These are phyloP conservation scores for Camellia lanceoleosa DNA, from an alignment of 148 eudicot species.

Conservation along the genomic window DNA sequence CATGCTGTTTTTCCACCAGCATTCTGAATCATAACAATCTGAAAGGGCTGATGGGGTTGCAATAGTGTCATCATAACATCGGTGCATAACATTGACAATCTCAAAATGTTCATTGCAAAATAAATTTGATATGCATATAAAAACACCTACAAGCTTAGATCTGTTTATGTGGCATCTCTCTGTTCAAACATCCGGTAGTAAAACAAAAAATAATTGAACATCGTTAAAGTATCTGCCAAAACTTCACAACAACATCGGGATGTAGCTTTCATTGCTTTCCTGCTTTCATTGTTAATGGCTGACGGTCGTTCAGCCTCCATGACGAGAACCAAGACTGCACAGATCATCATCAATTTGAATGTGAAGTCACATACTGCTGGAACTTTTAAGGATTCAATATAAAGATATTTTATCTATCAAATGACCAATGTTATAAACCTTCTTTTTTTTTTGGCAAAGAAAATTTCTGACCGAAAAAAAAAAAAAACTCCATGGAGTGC, in stretches of 20 bases:
- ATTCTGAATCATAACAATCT: no score
- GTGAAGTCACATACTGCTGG: neutral
- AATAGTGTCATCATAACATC: no score
- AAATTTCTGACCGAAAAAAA: no score
- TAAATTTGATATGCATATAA: neutral
- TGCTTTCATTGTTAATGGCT: neutral
- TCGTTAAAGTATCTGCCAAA: slow-evolving; percentile 1
- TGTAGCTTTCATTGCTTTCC: neutral
- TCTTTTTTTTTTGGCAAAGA: no score
- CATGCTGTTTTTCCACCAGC: no score
- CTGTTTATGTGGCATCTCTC: neutral
- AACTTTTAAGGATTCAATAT: neutral
- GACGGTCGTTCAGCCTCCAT: neutral
- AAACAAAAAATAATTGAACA: neutral
- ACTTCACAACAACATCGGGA: neutral
- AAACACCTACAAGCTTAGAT: neutral
- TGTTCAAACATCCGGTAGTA: neutral
- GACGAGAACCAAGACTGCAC: neutral
- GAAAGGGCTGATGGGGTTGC: no score
- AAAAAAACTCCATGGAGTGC: no score
- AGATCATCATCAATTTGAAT: neutral
- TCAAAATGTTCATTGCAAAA: neutral
- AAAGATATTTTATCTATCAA: no score
- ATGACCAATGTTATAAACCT: no score
- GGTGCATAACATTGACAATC: neutral